A percentile compares a stretch with the other conserved stretches of the same genome.
phyloP scores from a whole-genome alignment of 2,329 filamentous ascomycete species.

The Stachybotrys chlorohalonatus region DNA sequence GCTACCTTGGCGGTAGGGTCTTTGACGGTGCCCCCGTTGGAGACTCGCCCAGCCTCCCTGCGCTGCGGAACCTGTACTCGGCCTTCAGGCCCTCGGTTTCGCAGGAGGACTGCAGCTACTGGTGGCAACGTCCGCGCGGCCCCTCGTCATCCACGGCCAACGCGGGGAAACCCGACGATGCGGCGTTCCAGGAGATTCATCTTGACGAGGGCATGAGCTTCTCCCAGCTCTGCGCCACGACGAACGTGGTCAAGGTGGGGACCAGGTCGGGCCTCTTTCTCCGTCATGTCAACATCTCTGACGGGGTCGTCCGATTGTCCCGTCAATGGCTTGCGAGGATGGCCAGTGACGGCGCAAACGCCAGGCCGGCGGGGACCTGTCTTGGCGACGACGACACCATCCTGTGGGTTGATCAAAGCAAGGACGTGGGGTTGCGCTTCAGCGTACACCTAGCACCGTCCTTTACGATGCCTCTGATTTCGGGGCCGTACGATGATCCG shows the following conservation, averaged over 20 bases:
- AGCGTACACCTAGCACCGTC: constrained; percentile 35
- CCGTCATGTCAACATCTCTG: constrained; percentile 55
- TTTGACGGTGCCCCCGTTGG: constrained; percentile 5
- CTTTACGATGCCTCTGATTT: constrained; percentile 43
- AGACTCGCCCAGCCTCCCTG: constrained; percentile 13
- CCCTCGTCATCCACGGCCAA: neutral
- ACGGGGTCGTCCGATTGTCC: constrained; percentile 63
- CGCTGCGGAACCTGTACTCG: constrained; percentile 55
- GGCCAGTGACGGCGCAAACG: constrained; percentile 9
- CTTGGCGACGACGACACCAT: constrained; percentile 24
- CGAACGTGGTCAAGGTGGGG: constrained; percentile 59
- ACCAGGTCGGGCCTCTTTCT: constrained; percentile 52
- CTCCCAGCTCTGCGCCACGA: constrained; percentile 61
- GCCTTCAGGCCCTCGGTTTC: constrained; percentile 58
- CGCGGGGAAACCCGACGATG: constrained; percentile 4
- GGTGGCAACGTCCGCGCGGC: neutral
- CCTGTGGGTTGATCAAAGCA: constrained; percentile 58
- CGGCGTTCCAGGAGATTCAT: constrained; percentile 35
- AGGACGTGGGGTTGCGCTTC: constrained; percentile 61
- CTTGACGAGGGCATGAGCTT: constrained; percentile 66
- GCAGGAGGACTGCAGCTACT: constrained; percentile 32
- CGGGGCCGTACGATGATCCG: constrained; percentile 52
- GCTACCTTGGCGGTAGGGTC: constrained; percentile 49
- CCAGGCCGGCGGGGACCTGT: neutral
- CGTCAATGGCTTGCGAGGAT: constrained; percentile 56